Conservation (phyloP, 768 basidiomycete species). For the Rhodotorula diobovata region DNA sequence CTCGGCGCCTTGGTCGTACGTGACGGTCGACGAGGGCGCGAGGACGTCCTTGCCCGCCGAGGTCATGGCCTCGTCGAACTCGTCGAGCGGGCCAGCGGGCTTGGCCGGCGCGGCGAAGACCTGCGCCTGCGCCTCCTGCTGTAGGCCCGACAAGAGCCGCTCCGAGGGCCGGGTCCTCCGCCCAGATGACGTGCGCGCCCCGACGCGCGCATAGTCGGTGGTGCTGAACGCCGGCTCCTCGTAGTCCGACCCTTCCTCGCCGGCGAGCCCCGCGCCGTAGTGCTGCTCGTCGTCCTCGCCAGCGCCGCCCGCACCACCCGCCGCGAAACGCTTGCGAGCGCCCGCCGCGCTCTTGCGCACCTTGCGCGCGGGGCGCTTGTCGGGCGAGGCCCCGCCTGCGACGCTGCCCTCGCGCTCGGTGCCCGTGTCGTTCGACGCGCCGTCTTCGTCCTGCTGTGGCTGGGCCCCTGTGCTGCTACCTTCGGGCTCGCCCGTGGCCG, state of each 20-base stretch:
- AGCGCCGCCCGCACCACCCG: not conserved
- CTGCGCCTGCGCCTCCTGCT: not conserved
- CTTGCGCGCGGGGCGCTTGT: not conserved
- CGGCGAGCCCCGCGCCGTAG: not conserved
- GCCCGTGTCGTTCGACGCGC: not conserved
- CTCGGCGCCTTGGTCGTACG: conserved; percentile 6
- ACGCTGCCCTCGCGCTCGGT: not conserved
- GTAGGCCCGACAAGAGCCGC: not conserved
- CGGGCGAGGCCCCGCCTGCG: not conserved
- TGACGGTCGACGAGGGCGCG: not conserved
- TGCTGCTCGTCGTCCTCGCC: not conserved
- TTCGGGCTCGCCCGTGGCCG: not conserved
- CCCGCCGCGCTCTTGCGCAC: not conserved
- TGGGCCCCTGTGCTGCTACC: no score
- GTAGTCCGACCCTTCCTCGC: not conserved
- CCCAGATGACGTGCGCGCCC: conserved; percentile 6
- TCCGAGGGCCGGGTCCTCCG: not conserved
- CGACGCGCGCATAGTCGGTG: not conserved
- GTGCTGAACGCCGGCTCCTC: conserved; percentile 1
- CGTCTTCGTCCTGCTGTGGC: not conserved
- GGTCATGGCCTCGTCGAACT: conserved; percentile 5
- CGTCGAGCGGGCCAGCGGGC: not conserved
- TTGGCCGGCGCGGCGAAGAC: not conserved
- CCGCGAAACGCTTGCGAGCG: not conserved
- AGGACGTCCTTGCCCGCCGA: not conserved